These are phyloP conservation scores for Prasinococcaceae sp. DNA, from an alignment of 139 green algal species.

Conservation along the genomic window DNA sequence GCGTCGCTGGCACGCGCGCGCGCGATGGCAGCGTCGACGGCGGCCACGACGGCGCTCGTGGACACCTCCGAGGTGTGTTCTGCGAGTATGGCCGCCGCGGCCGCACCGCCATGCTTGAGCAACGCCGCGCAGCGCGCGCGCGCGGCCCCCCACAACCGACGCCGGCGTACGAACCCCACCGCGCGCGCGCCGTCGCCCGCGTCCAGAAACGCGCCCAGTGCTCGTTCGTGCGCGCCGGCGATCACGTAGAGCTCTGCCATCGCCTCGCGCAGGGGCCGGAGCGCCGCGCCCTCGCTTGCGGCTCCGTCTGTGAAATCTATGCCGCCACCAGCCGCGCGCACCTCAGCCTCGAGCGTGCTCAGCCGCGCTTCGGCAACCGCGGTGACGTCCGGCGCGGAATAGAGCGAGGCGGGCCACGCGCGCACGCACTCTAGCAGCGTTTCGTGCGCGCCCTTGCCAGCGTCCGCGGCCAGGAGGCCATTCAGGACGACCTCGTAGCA, in stretches of 20 bases:
- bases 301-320: too few species aligned
- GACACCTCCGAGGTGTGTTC: too few species aligned
- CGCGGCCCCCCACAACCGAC: too few species aligned
- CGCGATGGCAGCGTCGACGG: too few species aligned
- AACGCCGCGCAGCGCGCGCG: too few species aligned
- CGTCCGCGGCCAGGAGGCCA: conserved; percentile 31
- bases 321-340: neutral
- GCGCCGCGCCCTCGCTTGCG: neutral
- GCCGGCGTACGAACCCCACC: too few species aligned
- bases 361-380: neutral
- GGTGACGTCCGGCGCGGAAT: conserved; percentile 18
- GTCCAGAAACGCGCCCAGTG: conserved; percentile 53
- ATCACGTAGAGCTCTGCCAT: conserved; percentile 63
- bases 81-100: too few species aligned
- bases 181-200: too few species aligned
- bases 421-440: conserved; percentile 39
- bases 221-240: conserved; percentile 55
- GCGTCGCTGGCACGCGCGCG: too few species aligned
- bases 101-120: too few species aligned
- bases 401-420: conserved; percentile 31
- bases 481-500: conserved; percentile 60
- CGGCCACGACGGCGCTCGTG: too few species aligned
- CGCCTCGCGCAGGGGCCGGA: conserved; percentile 39
- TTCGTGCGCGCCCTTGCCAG: conserved; percentile 50
- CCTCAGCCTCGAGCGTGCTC: too few species aligned